Evolutionary conservation across 352 stramenopile genomes (phyloP).

Genomic region (Aphanomyces stellatus): DNA sequence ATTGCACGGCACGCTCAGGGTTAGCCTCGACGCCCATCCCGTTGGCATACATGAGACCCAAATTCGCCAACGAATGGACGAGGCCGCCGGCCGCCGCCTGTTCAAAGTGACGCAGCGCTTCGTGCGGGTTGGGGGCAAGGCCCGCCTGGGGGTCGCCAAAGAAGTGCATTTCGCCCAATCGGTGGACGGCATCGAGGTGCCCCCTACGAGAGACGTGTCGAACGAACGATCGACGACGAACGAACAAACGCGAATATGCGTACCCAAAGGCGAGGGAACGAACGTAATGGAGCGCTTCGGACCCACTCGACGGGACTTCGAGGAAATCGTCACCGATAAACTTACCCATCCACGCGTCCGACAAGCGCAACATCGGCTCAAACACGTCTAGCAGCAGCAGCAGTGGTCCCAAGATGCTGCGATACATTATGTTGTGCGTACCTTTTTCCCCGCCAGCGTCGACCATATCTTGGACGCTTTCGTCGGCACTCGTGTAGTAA

Average conservation of each 20-base stretch:
- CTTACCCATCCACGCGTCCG: conserved; percentile 4
- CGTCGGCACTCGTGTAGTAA: conserved; percentile 16
- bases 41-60: conserved; percentile 59
- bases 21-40: conserved; percentile 51
- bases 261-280: conserved; percentile 47
- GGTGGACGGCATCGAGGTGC: conserved; percentile 37
- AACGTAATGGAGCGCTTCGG: conserved; percentile 57
- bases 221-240: not conserved
- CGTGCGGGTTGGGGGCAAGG: conserved; percentile 35
- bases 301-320: conserved; percentile 27
- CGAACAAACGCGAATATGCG: conserved; percentile 18
- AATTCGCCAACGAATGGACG: conserved; percentile 53
- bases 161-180: conserved; percentile 61
- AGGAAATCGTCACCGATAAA: not conserved
- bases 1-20: conserved; percentile 45
- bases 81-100: conserved; percentile 58
- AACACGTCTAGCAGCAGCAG: not conserved
- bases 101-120: conserved; percentile 52
- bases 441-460: conserved; percentile 7
- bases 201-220: not conserved
- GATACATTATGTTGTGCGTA: not conserved
- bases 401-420: not conserved
- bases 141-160: conserved; percentile 56
- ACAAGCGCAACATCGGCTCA: conserved; percentile 8
- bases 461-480: conserved; percentile 10